Percentiles rank a stretch among this genome's conserved stretches.
Conservation (phyloP, 371 early-diverging fungal species). For the Mucor irregularis region DNA sequence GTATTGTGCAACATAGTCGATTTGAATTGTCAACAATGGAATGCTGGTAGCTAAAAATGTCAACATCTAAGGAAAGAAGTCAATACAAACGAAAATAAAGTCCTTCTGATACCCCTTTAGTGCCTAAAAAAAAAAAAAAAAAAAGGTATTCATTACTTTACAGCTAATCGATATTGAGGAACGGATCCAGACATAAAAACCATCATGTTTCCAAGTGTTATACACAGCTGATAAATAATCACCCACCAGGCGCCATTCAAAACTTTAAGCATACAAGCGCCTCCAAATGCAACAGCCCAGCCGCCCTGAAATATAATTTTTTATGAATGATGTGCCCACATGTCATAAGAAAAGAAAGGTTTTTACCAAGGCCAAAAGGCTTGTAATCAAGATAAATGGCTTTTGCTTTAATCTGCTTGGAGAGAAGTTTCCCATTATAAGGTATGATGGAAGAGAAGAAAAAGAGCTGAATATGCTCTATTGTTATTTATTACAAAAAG, state of each 20-base stretch:
- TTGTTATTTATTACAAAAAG: slow-evolving; percentile 2
- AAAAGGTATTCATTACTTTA: slow-evolving; percentile 27
- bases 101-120: background rate
- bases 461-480: background rate
- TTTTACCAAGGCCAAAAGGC: slow-evolving; percentile 32
- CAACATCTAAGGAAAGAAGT: slow-evolving; percentile 26
- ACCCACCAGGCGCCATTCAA: slow-evolving; percentile 53
- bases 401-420: slow-evolving; percentile 23
- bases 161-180: slow-evolving; percentile 35
- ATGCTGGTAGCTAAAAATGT: slow-evolving; percentile 43
- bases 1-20: slow-evolving; percentile 43
- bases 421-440: slow-evolving; percentile 9
- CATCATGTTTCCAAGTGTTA: slow-evolving; percentile 20
- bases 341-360: background rate
- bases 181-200: slow-evolving; percentile 28
- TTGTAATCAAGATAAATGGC: slow-evolving; percentile 30
- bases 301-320: slow-evolving; percentile 24
- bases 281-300: slow-evolving; percentile 37
- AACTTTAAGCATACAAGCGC: slow-evolving; percentile 36
- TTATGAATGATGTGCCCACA: background rate
- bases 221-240: slow-evolving; percentile 34
- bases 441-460: background rate
- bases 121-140: too few species aligned
- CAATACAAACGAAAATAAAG: background rate
- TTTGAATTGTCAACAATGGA: slow-evolving; percentile 42